Conservation (phyloP, 345 rosid species). For the Eucalyptus regnans region DNA sequence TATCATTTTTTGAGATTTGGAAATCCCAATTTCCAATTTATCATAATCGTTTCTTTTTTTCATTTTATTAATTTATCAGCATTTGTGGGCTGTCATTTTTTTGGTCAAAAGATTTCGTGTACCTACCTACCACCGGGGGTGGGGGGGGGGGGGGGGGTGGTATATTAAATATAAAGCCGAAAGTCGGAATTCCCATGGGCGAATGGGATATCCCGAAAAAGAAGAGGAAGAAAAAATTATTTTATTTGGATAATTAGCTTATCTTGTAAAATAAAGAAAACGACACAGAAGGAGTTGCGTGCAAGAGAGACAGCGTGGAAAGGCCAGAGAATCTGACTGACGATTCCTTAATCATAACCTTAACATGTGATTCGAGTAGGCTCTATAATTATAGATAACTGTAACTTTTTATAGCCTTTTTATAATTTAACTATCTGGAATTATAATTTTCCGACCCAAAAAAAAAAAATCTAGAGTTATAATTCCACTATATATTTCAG, state of each 20-base stretch:
- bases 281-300: not conserved
- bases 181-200: not conserved
- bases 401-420: too few species aligned
- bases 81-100: not conserved
- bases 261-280: not conserved
- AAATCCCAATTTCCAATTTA: not conserved
- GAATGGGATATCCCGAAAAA: not conserved
- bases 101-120: not conserved
- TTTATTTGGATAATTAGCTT: not conserved
- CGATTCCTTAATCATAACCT: not conserved
- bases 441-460: not conserved
- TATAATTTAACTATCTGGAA: not conserved
- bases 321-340: not conserved
- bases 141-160: not conserved
- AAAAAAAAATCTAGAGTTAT: not conserved
- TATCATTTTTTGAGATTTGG: not conserved
- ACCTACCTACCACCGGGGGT: not conserved
- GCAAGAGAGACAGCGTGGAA: not conserved
- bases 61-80: too few species aligned
- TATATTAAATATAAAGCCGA: too few species aligned
- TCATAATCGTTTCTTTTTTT: too few species aligned
- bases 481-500: not conserved
- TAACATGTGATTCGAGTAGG: not conserved
- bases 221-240: not conserved
- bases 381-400: too few species aligned